Evolutionary conservation across 2,329 filamentous ascomycete genomes (phyloP).

Genomic region (Pyrenophora teres): DNA sequence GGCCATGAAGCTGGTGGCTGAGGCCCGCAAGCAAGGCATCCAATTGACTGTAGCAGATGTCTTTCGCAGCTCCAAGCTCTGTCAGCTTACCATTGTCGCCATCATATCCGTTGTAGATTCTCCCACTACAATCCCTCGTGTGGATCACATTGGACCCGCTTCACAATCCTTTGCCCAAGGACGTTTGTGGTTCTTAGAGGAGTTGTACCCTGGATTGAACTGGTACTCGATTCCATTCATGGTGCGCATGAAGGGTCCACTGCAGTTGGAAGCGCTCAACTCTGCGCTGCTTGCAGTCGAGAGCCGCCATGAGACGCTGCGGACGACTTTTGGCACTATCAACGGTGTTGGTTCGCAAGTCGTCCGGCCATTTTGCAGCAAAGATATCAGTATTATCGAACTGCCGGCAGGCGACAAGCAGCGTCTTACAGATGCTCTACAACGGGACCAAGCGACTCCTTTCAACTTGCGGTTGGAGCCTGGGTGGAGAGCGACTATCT

Average conservation of each 20-base stretch:
- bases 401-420: neutral
- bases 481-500: neutral
- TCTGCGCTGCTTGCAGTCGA: neutral
- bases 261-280: neutral
- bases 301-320: conserved; percentile 7
- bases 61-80: neutral
- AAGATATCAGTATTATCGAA: neutral
- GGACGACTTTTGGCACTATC: no score
- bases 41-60: neutral
- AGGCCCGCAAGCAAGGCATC: neutral
- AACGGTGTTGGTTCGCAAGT: neutral
- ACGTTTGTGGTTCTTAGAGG: conserved; percentile 4
- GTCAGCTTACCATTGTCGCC: neutral
- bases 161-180: conserved; percentile 3
- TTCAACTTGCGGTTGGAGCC: neutral
- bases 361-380: neutral
- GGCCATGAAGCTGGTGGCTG: conserved; percentile 28
- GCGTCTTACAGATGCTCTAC: neutral
- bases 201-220: neutral
- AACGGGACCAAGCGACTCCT: conserved; percentile 2
- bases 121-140: neutral
- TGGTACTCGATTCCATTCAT: conserved; percentile 1
- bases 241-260: neutral
- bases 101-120: neutral
- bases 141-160: neutral